Base-by-base conservation (phyloP, 257 asterid genomes). In the Mentha longifolia region DNA sequence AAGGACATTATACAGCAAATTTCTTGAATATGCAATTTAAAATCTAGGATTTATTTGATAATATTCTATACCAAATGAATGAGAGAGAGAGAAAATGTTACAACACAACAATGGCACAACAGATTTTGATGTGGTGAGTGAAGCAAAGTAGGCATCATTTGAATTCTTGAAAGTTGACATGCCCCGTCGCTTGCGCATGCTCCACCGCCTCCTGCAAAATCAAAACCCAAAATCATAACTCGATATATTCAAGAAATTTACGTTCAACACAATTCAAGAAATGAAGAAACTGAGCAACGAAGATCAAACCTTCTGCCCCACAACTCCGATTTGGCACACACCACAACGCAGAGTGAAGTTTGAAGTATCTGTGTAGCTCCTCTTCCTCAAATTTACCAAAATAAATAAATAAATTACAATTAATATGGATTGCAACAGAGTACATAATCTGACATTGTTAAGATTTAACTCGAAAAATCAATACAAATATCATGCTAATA, bases 271-370 rank as follows among this genome's bases (percentile, higher is more conserved):
- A 49, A 43, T 65, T 63, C 42, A 15, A 55, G 31, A 71, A 67
- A 54, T 1, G 30, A 20, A 60, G 31, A 25, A 54, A 52, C 2
- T 28, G 10, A 41, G 35, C 13, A 43, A 43, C 17, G 65, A 39
- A n/a, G 12, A 37, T 15, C 30, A 43, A 76, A 94, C 99, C 99
- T 92, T 89, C 74, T 88, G 95, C 64, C 98, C 99, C 16, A 79
- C 71, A 9, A 95, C 91, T 71, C 99, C 99, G 28, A 89, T 92
- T 79, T 92, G 98, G 86, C 99, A 95, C 46, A 82, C 89, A 25
- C 96, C 98, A 62, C 99, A 95, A 0, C 99, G 92, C 75, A 95
- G 59, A n/a, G 98, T 89, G 92, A 95, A 95, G 82, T 81, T 87
- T 70, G 91, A 68, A 14, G 99, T 95, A 75, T 95, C 98, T 0